Base-by-base conservation (phyloP, 352 stramenopile genomes). In the Globisporangium paddicum region DNA sequence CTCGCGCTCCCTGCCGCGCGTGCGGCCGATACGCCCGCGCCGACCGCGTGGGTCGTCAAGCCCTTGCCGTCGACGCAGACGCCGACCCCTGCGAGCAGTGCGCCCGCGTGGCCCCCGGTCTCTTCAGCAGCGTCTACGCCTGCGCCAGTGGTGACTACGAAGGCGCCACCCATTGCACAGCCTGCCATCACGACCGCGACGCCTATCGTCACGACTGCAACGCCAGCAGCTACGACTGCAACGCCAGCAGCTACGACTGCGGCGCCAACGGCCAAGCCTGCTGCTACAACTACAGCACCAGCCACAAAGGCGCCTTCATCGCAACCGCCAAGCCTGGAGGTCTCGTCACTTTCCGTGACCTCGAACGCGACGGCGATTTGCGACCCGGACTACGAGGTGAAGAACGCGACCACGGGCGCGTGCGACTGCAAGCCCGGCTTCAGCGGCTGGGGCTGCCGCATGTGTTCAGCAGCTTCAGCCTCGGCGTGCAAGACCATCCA, bases 391-490 rank as follows among this genome's bases (percentile, higher is more conserved):
- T 90, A 88, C 59, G 76, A 85, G 49, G 58, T 56, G 2, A 71
- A 68, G 59, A 86, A 90, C 52, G 63, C 75, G 10, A 83, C 66
- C 25, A 83, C 74, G 0, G 64, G 66, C n/a, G 44, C 42, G 16
- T 90, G 80, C 63, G 76, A 87, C 45, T 90, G 80, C 61, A 69
- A 70, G 23, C 28, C 57, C 0, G 80, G 80, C 40, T 90, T 90
- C 61, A 72, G 67, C n/a, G 77, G 80, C 51, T 73, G 79, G 55
- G 75, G 69, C 52, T 90, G 80, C 61, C 76, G 71, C 59, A 88
- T 90, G 77, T 90, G 80, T 53, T 60, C 57, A 2, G 37, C 64
- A 4, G 60, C 51, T 6, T 3, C 28, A 32, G 11, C 35, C 40
- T 54, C 28, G 28, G 28, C 69, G 16, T 90, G 81, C 59, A 58